Base-by-base conservation (phyloP, 805 yeast genomes). In the Ogataea polymorpha region DNA sequence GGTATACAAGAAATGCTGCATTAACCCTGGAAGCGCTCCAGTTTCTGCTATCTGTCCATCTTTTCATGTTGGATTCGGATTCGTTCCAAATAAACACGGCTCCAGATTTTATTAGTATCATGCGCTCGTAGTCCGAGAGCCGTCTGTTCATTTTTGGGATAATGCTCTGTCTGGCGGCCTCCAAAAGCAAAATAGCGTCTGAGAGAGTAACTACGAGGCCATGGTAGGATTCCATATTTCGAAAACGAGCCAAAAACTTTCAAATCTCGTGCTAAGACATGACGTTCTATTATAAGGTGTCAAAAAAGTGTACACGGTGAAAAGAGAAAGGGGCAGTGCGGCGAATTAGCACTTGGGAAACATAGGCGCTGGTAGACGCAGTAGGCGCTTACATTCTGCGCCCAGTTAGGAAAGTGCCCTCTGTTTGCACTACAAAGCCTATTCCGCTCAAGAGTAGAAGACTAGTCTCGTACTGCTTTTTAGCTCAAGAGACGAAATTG, bases 11-110 rank as follows among this genome's bases (percentile, higher is more conserved):
- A 53, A 82, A 82, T 2, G 75, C 69, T 4, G 86, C 85, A 4
- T 72, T 70, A 1, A 84, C 88, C 44, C 88, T 69, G 0, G 85
- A 77, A 2, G 89, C 86, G 44, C 79, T 70, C 90, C 91, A 83
- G 24, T 74, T 70, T 47, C 75, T 74, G 14, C 90, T 87, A 54
- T 83, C 91, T 1, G 90, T 83, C 90, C 91, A 83, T 21, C 90
- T 64, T 47, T 79, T 74, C 79, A 84, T 81, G 13, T 80, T 83
- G 31, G 86, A 78, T 50, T 77, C 81, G 11, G 71, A 66, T 56
- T 83, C 90, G 56, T 79, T 82, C 89, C 89, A 83, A 7, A 82
- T 74, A 51, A 77, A 83, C 2, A 83, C 73, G 2, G 80, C 70
- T 4, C 87, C 87, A 7, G 79, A 69, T 15, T 62, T 61, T 30